Evolutionary conservation across 495 filamentous ascomycete species (phyloP).

Genomic region (Darksidea phi): DNA sequence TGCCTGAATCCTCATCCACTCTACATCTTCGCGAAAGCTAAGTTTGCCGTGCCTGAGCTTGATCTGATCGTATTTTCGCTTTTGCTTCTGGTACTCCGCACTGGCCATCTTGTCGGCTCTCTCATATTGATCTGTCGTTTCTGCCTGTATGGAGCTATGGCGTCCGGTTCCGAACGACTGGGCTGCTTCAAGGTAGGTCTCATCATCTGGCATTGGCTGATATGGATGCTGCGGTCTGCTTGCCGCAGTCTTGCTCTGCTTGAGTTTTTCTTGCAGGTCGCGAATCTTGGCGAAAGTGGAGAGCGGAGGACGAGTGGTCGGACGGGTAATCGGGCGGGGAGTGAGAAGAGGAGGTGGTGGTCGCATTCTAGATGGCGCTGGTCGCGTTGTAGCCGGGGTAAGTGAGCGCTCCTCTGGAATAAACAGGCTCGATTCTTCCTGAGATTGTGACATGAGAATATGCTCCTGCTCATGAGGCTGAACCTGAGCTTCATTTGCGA

Average conservation of each 20-base stretch:
- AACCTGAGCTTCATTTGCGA: no score
- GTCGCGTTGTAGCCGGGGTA: neutral
- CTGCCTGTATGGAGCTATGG: neutral
- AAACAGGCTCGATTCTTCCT: neutral
- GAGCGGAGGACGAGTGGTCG: neutral
- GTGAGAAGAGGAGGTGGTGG: neutral
- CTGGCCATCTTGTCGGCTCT: neutral
- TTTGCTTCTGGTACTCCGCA: conserved; percentile 9
- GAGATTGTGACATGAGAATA: neutral
- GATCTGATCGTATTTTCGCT: conserved; percentile 16
- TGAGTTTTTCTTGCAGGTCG: neutral
- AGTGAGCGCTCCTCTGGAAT: neutral
- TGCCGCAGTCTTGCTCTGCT: conserved; percentile 13
- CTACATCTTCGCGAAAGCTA: conserved; percentile 23
- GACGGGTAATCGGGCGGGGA: neutral
- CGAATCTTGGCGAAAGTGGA: conserved; percentile 13
- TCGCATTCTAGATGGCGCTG: neutral
- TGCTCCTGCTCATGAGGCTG: neutral
- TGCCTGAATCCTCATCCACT: conserved; percentile 24
- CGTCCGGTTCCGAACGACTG: no score
- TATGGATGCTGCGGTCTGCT: neutral
- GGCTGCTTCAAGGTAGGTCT: conserved; percentile 7
- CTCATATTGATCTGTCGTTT: neutral
- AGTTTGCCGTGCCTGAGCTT: conserved; percentile 10
- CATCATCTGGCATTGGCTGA: neutral